Base-by-base conservation (phyloP, 2,329 filamentous ascomycete genomes). In the Alternaria sp. region DNA sequence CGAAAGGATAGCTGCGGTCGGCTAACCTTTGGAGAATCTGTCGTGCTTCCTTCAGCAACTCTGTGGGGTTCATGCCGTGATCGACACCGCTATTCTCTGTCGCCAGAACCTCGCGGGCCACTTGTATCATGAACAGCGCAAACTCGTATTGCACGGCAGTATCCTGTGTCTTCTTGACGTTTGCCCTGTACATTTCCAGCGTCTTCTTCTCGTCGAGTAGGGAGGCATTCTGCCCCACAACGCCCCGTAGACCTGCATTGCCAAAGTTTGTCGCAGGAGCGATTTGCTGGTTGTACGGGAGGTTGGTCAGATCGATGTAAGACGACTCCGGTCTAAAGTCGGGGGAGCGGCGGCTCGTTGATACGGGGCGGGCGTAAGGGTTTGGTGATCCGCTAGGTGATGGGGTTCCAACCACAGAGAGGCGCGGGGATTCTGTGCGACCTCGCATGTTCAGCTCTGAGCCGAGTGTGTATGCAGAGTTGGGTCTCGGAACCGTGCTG, bases 121-220 rank as follows among this genome's bases (percentile, higher is more conserved):
- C 91, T 50, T 94, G 92, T 70, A 98, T 91, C 83, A 99, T 89
- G 79, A 97, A 97, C 40, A 98, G 88, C 3, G 96, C 96, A 81
- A 99, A 98, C 28, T 97, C 96, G 80, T 98, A 98, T 80, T 97
- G 93, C 32, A 97, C 92, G 5, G 91, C 90, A 15, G 90, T 86
- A 79, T 97, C 93, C 66, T 91, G 96, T 3, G 96, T 97, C 84
- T 99, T 99, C 83, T 97, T 98, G 62, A 97, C 93, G 75, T 98
- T 99, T 59, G 91, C 90, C 47, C 95, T 88, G 80, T 99, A 99
- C 95, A 98, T 97, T 59, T 98, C 94, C 52, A 99, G 87, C 2
- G 96, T 99, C 82, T 98, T 94, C 76, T 95, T 92, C 32, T 93
- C 91, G 74, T 93, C 94, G 28, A 99, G 87, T 12, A 99, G 86